Conservation (phyloP, 1,139 yeast species). For the Saccharomyces hybrid region DNA sequence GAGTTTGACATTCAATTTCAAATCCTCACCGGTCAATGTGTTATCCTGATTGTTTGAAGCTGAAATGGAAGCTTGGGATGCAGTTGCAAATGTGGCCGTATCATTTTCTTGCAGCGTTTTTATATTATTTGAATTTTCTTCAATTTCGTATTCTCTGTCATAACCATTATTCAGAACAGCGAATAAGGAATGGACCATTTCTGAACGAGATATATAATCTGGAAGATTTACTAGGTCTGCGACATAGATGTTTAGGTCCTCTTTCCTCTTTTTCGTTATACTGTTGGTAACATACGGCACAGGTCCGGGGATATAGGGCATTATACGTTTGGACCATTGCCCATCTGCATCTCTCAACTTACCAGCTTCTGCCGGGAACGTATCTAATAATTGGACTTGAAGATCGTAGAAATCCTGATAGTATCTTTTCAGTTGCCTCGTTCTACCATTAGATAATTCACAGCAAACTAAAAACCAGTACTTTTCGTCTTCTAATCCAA, state of each 20-base stretch:
- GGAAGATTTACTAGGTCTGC: conserved; percentile 71
- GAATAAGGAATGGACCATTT: conserved; percentile 64
- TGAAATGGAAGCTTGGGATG: background rate
- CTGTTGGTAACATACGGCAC: conserved; percentile 85
- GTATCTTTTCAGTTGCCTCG: conserved; percentile 71
- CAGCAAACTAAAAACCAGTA: conserved; percentile 83
- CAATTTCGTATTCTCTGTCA: conserved; percentile 35
- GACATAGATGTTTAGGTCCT: conserved; percentile 78
- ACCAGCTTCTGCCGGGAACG: conserved; percentile 91
- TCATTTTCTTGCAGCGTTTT: conserved; percentile 20
- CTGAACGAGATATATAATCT: conserved; percentile 61
- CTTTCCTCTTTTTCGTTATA: conserved; percentile 76
- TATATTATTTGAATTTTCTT: conserved; percentile 22
- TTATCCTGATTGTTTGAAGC: conserved; percentile 20
- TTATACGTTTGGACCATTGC: conserved; percentile 58
- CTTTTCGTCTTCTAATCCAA: conserved; percentile 75
- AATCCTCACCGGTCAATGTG: conserved; percentile 29
- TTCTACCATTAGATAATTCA: conserved; percentile 58
- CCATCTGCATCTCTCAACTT: conserved; percentile 41
- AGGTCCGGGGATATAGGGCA: conserved; percentile 97
- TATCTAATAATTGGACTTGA: conserved; percentile 75
- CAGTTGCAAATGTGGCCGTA: conserved; percentile 4
- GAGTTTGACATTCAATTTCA: conserved; percentile 24
- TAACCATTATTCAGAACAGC: conserved; percentile 42
- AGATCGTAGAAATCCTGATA: conserved; percentile 95